Base-by-base conservation (phyloP, 495 filamentous ascomycete genomes). In the Xylaria castorea region DNA sequence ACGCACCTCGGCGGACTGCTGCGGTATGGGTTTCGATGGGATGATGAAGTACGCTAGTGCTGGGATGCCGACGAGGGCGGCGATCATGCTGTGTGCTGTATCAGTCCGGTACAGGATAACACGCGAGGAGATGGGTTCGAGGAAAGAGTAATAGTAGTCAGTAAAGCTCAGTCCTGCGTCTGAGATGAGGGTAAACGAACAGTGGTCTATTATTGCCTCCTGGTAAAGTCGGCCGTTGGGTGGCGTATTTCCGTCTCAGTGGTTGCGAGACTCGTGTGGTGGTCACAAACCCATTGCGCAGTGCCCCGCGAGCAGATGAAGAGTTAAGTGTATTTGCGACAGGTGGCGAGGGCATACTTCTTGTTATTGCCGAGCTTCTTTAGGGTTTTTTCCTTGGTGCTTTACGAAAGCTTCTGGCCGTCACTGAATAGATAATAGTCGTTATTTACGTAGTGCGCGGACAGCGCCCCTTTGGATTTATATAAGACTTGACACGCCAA, bases 301-400 rank as follows among this genome's bases (percentile, higher is more conserved):
- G n/a, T 27, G 53, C 27, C 25, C 25, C 12, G 55, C 70, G 63
- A 22, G 62, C 25, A 27, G 44, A 53, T n/a, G 61, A 38, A 1
- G 34, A 48, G 58, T 30, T 5, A 34, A 66, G 40, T 0, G 30
- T 77, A 71, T 71, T 78, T 83, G 25, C 62, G 44, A 64, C 32
- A 18, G 46, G 20, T 1, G 57, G n/a, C 34, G 60, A 65, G 30
- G 69, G 40, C 69, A 71, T 71, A 1, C 22, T 57, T 64, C 11
- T 36, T 27, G 12, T 27, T 27, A 44, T 14, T 18, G 20, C 38
- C 38, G 22, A 18, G n/a, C 38, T 63, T 20, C 18, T 48, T 32
- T 32, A 5, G 30, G 1, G n/a, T n/a, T 34, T 22, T 38, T 22
- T 38, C 38, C 38, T 38, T n/a, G 20, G 32, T 2, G 50, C 5